Conservation (phyloP, 768 basidiomycete species). For the Leccinum imitatum region DNA sequence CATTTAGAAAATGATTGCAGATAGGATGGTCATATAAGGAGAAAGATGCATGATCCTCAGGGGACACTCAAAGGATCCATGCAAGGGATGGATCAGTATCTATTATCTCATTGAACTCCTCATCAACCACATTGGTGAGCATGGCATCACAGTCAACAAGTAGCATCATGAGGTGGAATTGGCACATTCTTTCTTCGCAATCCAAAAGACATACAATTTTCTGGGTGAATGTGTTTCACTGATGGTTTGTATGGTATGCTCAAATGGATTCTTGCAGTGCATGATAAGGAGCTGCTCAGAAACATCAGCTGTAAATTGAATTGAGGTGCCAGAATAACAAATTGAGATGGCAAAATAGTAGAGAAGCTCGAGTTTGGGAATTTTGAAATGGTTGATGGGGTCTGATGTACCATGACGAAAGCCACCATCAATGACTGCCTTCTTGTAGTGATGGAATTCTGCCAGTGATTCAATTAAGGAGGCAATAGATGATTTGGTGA, state of each 20-base stretch:
- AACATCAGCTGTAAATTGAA: constrained; percentile 31
- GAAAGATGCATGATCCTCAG: too few species aligned
- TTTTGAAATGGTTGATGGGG: constrained; percentile 21
- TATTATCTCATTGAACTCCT: too few species aligned
- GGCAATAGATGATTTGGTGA: constrained; percentile 10
- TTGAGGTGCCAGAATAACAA: constrained; percentile 14
- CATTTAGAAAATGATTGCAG: constrained; percentile 1
- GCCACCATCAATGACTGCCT: constrained; percentile 11
- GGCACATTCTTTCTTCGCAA: constrained; percentile 6
- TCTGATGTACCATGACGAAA: neutral
- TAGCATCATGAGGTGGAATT: neutral
- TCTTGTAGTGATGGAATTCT: constrained; percentile 18
- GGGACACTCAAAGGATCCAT: too few species aligned
- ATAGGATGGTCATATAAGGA: neutral
- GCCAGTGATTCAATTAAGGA: constrained; percentile 5
- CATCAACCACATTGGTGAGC: too few species aligned
- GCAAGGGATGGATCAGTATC: too few species aligned
- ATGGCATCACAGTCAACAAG: too few species aligned
- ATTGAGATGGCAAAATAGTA: constrained; percentile 16
- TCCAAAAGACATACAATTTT: constrained; percentile 22
- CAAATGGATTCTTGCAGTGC: constrained; percentile 27
- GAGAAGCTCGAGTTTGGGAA: constrained; percentile 20
- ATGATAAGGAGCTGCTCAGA: neutral
- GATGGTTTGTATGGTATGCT: constrained; percentile 21
- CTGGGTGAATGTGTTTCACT: constrained; percentile 18